Conservation (phyloP, 2,329 filamentous ascomycete genomes). For the Calonectria fujianensis region DNA sequence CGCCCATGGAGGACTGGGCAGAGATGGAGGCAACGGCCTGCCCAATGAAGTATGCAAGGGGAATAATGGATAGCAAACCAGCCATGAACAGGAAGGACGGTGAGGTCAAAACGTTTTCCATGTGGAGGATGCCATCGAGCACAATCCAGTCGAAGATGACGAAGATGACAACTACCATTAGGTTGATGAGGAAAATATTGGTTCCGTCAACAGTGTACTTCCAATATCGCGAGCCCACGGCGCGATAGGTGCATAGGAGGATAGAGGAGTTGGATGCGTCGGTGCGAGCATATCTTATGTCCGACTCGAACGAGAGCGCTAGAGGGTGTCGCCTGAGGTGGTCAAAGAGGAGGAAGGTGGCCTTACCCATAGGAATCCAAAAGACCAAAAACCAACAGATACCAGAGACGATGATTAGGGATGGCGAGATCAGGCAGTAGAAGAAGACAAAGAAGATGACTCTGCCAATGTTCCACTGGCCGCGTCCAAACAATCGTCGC, state of each 20-base stretch:
- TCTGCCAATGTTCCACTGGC: slow-evolving; percentile 95
- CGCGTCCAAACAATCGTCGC: slow-evolving; percentile 92
- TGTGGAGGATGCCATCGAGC: slow-evolving; percentile 79
- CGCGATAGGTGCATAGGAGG: slow-evolving; percentile 96
- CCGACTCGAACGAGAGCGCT: slow-evolving; percentile 93
- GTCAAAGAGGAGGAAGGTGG: slow-evolving; percentile 90
- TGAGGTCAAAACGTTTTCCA: slow-evolving; percentile 85
- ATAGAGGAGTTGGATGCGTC: slow-evolving; percentile 88
- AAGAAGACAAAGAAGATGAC: slow-evolving; percentile 98
- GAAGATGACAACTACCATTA: slow-evolving; percentile 94
- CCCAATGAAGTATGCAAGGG: slow-evolving; percentile 97
- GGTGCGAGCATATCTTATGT: slow-evolving; percentile 83
- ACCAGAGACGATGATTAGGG: slow-evolving; percentile 88
- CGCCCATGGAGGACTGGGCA: slow-evolving; percentile 97
- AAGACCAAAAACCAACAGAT: slow-evolving; percentile 98
- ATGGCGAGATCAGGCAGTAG: slow-evolving; percentile 92
- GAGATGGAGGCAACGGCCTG: slow-evolving; percentile 99
- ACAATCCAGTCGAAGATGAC: slow-evolving; percentile 95
- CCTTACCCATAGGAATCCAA: slow-evolving; percentile 98
- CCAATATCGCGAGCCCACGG: slow-evolving; percentile 96
- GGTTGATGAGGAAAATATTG: slow-evolving; percentile 99
- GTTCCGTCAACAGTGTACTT: slow-evolving; percentile 99
- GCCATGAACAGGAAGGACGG: slow-evolving; percentile 90
- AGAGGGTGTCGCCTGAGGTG: slow-evolving; percentile 95
- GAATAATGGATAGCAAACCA: slow-evolving; percentile 93